These are phyloP conservation scores for Suaeda aralocaspica DNA, from an alignment of 148 eudicot species.

Conservation along the genomic window DNA sequence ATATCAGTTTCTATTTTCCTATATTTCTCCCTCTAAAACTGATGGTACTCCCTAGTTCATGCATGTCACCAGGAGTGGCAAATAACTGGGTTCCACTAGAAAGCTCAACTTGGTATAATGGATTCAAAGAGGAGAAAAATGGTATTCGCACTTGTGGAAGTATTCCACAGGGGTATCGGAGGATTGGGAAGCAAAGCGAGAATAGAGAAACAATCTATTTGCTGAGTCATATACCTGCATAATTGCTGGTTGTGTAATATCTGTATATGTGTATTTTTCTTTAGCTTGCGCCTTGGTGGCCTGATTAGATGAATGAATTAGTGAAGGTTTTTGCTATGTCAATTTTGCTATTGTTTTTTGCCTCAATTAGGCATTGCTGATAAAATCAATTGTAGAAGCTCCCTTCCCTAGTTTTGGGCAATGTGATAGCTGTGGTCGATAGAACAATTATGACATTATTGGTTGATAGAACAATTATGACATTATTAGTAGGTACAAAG, in stretches of 20 bases:
- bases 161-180: neutral
- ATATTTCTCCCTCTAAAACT: neutral
- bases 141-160: neutral
- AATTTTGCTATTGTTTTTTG: constrained; percentile 17
- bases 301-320: neutral
- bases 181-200: constrained; percentile 1
- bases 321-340: constrained; percentile 1
- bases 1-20: neutral
- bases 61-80: neutral
- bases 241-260: constrained; percentile 15
- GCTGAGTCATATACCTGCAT: neutral
- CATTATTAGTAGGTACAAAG: too few relatives aligned
- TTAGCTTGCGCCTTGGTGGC: neutral
- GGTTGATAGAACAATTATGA: too few relatives aligned
- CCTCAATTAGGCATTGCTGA: constrained; percentile 25
- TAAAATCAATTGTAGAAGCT: neutral
- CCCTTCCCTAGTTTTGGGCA: neutral
- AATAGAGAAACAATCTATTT: constrained; percentile 14
- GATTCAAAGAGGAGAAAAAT: neutral
- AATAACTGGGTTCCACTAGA: neutral
- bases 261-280: constrained; percentile 24
- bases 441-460: too few relatives aligned
- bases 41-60: neutral
- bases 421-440: too few relatives aligned
- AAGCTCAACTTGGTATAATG: constrained; percentile 9